These are phyloP conservation scores for Fusarium guadeloupense DNA, from an alignment of 2,329 filamentous ascomycete species.

Conservation along the genomic window DNA sequence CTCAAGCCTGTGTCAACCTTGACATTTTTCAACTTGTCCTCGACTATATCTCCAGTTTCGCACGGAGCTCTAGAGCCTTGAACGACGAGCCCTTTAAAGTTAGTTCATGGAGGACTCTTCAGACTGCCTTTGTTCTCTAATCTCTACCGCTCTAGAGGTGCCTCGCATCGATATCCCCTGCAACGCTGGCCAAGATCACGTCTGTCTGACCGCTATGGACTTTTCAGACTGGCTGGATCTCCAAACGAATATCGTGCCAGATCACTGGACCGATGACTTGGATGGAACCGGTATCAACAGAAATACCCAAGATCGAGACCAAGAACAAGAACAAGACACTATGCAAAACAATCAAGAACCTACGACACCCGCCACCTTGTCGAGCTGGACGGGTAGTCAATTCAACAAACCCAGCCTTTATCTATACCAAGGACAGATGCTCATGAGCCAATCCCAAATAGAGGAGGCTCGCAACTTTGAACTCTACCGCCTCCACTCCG, in stretches of 20 bases:
- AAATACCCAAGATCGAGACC: neutral
- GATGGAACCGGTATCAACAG: neutral
- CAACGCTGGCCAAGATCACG: neutral
- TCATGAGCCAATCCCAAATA: slow-evolving; percentile 30
- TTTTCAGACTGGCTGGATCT: slow-evolving; percentile 10
- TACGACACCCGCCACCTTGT: slow-evolving; percentile 3
- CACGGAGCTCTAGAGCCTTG: neutral
- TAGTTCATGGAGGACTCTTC: neutral
- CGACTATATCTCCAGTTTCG: neutral
- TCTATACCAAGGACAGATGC: neutral
- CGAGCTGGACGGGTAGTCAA: slow-evolving; percentile 19
- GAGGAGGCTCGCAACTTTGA: slow-evolving; percentile 39
- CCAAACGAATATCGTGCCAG: neutral
- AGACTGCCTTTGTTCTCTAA: neutral
- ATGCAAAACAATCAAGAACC: neutral
- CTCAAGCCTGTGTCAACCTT: slow-evolving; percentile 13
- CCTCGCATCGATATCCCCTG: neutral
- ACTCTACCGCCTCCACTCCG: slow-evolving; percentile 42
- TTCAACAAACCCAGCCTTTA: slow-evolving; percentile 32
- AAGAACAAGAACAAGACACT: neutral
- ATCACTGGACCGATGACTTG: neutral
- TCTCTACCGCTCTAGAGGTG: neutral
- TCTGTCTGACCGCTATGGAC: slow-evolving; percentile 13
- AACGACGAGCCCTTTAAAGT: neutral
- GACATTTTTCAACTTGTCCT: neutral